Base-by-base conservation (phyloP, 306 rosid species). In the Medicago truncatula region DNA sequence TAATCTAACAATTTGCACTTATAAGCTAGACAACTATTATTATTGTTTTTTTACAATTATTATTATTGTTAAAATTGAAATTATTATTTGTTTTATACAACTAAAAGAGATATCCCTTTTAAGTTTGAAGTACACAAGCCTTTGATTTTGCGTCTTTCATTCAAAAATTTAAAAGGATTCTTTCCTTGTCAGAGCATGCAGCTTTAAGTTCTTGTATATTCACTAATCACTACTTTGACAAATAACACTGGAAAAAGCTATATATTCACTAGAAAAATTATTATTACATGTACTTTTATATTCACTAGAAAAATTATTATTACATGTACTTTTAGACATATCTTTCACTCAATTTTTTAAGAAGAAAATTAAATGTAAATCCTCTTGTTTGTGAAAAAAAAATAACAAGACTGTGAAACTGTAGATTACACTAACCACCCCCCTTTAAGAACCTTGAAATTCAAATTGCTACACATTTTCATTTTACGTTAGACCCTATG, bases 21-120 rank as follows among this genome's bases (percentile, higher is more conserved):
- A 28, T 28, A 28, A 28, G 31, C 31, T 28, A 28, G 31, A 28
- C 31, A 28, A 28, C 31, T 28, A 28, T 28, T 28, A 3, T 3
- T 25, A 25, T 1, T 25, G 2, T 25, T 25, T 25, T 25, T 25
- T 25, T 25, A 25, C 9, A 9, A 13, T 46, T 46, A 1, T 13
- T 4, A 10, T 12, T 47, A 14, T 14, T 14, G 1, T 47, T 47
- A 47, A 14, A 47, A 47, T 13, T 47, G 18, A 82, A 65, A 25
- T 63, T 50, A 23, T 25, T 20, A 68, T 13, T 38, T 64, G 16
- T 16, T 18, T 59, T 74, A n/a, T 16, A 15, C 34, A n/a, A 34
- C 40, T 7, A 62, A 86, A 88, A 83, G 84, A 90, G 80, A 83
- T 73, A 61, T 21, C 56, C 47, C 91, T 85, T 84, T 85, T 83